phyloP scores from a whole-genome alignment of 202 grass and related monocot genomes.

The Dendrocalamus latiflorus region DNA sequence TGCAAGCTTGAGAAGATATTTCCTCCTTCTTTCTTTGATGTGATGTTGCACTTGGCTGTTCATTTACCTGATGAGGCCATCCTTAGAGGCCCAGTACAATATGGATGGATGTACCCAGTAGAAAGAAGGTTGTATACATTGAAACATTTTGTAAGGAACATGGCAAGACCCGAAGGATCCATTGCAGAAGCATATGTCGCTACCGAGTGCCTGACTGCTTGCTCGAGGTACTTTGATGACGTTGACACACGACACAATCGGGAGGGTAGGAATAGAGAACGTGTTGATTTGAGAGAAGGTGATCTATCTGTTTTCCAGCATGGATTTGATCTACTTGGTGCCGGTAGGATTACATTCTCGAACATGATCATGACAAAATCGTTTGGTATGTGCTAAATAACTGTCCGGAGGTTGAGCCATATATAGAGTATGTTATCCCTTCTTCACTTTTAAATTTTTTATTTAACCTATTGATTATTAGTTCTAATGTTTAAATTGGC shows the following conservation, averaged over 20 bases:
- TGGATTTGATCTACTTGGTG: neutral
- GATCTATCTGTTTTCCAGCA: neutral
- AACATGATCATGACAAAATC: no score
- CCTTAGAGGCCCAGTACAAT: neutral
- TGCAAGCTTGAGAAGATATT: no score
- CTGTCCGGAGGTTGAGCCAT: neutral
- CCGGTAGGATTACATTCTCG: neutral
- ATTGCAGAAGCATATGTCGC: neutral
- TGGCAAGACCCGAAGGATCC: neutral
- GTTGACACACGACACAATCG: no score
- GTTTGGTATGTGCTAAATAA: neutral
- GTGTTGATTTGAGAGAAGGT: neutral
- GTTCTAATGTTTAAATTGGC: neutral
- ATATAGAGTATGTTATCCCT: neutral
- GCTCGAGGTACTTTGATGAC: no score
- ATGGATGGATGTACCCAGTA: conserved; percentile 8
- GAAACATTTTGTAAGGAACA: neutral
- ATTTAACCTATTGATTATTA: neutral
- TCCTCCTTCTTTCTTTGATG: no score
- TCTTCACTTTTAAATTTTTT: neutral
- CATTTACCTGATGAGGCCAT: neutral
- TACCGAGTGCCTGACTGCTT: neutral
- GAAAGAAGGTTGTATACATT: neutral
- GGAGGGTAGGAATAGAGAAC: neutral
- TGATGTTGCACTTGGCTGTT: no score